Evolutionary conservation across 177 flowering plant species (phyloP).

Genomic region (Vitis hybrid): DNA sequence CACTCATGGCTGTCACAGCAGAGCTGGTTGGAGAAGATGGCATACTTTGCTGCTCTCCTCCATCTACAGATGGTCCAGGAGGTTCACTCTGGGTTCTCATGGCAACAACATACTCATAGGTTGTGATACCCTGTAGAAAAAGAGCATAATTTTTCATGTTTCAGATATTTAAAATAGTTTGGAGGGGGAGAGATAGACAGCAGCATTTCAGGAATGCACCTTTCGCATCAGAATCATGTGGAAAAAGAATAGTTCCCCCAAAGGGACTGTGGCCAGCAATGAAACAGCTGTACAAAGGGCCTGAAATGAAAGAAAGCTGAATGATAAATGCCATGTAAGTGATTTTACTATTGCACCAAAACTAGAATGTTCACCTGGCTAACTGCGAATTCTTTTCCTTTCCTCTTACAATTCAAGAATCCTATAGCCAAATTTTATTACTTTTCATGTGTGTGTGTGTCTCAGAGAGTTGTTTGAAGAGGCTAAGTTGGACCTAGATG

Average conservation of each 20-base stretch:
- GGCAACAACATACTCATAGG: conserved; percentile 96
- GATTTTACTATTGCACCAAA: no score
- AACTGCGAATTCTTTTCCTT: no score
- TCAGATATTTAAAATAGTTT: not conserved
- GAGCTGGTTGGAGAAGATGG: conserved; percentile 91
- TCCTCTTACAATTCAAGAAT: no score
- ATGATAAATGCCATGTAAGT: no score
- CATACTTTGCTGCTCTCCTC: conserved; percentile 75
- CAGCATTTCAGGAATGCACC: conserved; percentile 37
- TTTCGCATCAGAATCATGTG: conserved; percentile 84
- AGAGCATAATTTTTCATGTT: not conserved
- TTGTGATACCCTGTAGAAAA: conserved; percentile 79
- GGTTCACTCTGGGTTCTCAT: conserved; percentile 96
- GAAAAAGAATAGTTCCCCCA: conserved; percentile 92
- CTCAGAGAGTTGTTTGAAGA: no score
- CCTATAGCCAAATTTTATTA: no score
- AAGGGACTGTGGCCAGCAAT: conserved; percentile 70
- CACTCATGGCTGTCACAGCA: conserved; percentile 81
- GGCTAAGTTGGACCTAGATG: no score
- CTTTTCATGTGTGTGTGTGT: no score
- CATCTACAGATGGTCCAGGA: conserved; percentile 88
- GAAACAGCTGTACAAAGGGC: conserved; percentile 83
- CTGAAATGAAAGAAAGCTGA: conserved; percentile 35
- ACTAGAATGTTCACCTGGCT: no score
- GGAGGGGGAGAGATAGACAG: conserved; percentile 3